A percentile compares a stretch with the other conserved stretches of the same genome.
Evolutionary conservation across 2,329 filamentous ascomycete species (phyloP).

Genomic region (Trichophyton rubrum): DNA sequence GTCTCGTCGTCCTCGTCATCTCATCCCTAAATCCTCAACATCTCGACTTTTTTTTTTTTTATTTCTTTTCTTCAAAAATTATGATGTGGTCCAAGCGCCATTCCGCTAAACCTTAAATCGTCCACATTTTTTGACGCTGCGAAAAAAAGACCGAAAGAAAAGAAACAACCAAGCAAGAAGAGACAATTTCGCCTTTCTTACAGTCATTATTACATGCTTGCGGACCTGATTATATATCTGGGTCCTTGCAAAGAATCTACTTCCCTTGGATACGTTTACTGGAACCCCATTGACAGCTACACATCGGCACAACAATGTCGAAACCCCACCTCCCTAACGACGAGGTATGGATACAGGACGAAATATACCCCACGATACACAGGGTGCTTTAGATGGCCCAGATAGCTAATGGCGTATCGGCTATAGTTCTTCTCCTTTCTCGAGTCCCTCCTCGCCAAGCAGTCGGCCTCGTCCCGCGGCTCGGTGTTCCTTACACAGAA

Average conservation of each 20-base stretch:
- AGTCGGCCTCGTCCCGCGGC: constrained; percentile 29
- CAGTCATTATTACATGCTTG: background rate
- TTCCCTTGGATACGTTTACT: background rate
- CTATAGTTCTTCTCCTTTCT: constrained; percentile 34
- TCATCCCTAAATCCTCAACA: background rate
- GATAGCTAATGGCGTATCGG: background rate
- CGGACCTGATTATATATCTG: background rate
- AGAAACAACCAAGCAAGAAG: background rate
- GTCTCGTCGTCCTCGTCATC: constrained; percentile 7
- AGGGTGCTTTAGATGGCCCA: background rate
- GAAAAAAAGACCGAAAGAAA: background rate
- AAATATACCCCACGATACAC: background rate
- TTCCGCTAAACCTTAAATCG: constrained; percentile 1
- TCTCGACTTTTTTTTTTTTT: background rate
- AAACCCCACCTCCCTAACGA: constrained; percentile 27
- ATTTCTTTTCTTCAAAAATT: background rate
- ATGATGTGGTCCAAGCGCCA: constrained; percentile 14
- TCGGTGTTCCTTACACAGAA: constrained; percentile 36
- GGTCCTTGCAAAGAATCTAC: background rate
- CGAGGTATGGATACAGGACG: constrained; percentile 24
- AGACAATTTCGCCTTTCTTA: background rate
- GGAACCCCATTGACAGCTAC: background rate
- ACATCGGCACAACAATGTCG: constrained; percentile 7
- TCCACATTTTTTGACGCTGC: background rate
- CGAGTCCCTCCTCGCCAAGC: constrained; percentile 27